These are phyloP conservation scores for Tetracladium maxilliforme DNA, from an alignment of 2,329 filamentous ascomycete genomes.

Conservation along the genomic window DNA sequence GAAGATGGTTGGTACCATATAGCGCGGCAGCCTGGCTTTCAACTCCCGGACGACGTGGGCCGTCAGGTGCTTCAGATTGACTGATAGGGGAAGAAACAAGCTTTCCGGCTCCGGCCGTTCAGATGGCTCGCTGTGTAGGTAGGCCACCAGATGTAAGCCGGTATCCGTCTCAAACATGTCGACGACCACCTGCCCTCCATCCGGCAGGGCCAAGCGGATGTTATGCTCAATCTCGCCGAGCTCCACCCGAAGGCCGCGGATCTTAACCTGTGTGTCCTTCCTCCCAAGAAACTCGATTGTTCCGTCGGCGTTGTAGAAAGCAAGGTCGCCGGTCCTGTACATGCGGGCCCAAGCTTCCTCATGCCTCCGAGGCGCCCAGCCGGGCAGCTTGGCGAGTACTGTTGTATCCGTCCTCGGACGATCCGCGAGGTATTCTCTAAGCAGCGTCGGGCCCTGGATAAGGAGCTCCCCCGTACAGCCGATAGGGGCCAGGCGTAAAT, in stretches of 20 bases:
- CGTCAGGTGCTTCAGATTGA: no score
- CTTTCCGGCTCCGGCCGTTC: no score
- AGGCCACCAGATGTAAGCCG: no score
- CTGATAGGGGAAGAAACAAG: no score
- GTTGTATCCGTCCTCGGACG: conserved; percentile 37
- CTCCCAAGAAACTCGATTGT: conserved; percentile 41
- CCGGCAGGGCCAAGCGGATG: conserved; percentile 20
- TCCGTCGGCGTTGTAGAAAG: conserved; percentile 34
- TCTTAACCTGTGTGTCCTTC: conserved; percentile 54
- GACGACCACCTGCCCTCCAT: no score
- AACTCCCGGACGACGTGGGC: no score
- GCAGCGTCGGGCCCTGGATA: conserved; percentile 46
- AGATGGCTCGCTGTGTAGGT: no score
- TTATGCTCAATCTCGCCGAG: conserved; percentile 33
- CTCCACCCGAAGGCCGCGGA: conserved; percentile 51
- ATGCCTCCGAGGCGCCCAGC: conserved; percentile 20
- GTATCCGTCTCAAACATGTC: no score
- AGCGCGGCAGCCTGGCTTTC: conserved; percentile 10
- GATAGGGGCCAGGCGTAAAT: no score
- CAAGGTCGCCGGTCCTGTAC: conserved; percentile 47
- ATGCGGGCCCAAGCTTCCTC: conserved; percentile 25
- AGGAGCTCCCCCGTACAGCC: no score
- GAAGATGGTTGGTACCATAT: conserved; percentile 19
- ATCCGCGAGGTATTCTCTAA: conserved; percentile 45
- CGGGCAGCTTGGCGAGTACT: conserved; percentile 43